phyloP scores from a whole-genome alignment of 345 rosid genomes.

The Crucihimalaya himalaica region DNA sequence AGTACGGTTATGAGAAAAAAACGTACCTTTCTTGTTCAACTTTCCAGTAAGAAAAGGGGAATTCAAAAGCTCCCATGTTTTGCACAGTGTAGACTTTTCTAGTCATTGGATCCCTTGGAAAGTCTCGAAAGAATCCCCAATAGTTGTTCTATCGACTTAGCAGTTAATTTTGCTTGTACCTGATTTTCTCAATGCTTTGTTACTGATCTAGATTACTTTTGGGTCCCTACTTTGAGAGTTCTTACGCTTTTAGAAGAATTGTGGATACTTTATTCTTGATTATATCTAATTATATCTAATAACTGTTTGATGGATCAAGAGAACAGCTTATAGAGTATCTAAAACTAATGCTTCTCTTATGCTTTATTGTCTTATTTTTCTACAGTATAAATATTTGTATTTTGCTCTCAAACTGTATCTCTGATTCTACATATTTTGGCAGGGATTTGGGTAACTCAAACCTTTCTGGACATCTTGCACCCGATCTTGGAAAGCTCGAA shows the following conservation, averaged over 20 bases:
- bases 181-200: conserved; percentile 19
- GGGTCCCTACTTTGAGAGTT: conserved; percentile 24
- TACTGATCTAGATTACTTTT: conserved; percentile 23
- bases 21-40: conserved; percentile 9
- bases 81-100: conserved; percentile 14
- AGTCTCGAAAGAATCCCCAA: conserved; percentile 21
- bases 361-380: not conserved
- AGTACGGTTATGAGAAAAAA: not conserved
- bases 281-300: not conserved
- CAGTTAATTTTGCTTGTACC: conserved; percentile 6
- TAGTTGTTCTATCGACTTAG: conserved; percentile 19
- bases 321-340: not conserved
- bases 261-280: conserved; percentile 2
- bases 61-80: conserved; percentile 12
- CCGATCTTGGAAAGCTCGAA: conserved; percentile 86
- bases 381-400: not conserved
- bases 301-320: conserved; percentile 19
- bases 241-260: conserved; percentile 10
- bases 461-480: conserved; percentile 82
- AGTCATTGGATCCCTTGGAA: conserved; percentile 34
- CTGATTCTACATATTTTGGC: conserved; percentile 30
- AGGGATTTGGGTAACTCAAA: conserved; percentile 97
- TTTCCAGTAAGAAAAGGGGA: conserved; percentile 25
- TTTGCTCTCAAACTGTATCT: not conserved
- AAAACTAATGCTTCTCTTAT: not conserved